Conservation (phyloP, 352 stramenopile genomes). For the Plasmopara viticola region DNA sequence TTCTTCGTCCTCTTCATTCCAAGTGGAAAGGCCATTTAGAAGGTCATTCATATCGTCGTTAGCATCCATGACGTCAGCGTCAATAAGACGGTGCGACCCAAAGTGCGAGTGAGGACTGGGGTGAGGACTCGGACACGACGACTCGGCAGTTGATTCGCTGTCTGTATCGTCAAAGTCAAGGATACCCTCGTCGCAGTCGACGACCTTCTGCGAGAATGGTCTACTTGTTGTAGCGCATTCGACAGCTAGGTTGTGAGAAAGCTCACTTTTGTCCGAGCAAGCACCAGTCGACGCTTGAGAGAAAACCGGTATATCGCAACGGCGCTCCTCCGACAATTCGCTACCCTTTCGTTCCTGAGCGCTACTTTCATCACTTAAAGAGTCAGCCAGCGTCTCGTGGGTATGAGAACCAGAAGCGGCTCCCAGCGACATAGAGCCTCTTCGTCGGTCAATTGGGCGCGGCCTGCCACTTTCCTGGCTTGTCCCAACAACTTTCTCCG, state of each 20-base stretch:
- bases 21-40: conserved; percentile 42
- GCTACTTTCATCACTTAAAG: conserved; percentile 14
- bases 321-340: neutral
- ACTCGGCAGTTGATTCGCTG: conserved; percentile 68
- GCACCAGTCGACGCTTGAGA: conserved; percentile 12
- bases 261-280: conserved; percentile 9
- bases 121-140: conserved; percentile 61
- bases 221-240: conserved; percentile 6
- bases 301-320: conserved; percentile 1
- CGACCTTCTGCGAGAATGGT: conserved; percentile 13
- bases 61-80: conserved; percentile 21
- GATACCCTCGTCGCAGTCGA: conserved; percentile 48
- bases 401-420: conserved; percentile 13
- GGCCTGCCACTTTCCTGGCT: conserved; percentile 3
- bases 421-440: conserved; percentile 12
- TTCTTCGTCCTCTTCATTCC: conserved; percentile 59
- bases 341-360: conserved; percentile 1
- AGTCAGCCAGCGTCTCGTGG: conserved; percentile 9
- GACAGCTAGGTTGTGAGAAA: conserved; percentile 15
- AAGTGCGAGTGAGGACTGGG: conserved; percentile 34
- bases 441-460: conserved; percentile 8
- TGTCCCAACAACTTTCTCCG: conserved; percentile 10
- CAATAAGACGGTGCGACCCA: conserved; percentile 20
- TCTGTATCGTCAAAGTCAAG: conserved; percentile 72
- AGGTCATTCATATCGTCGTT: conserved; percentile 48